Conservation (phyloP, 2,329 filamentous ascomycete species). For the Fusarium clavum region DNA sequence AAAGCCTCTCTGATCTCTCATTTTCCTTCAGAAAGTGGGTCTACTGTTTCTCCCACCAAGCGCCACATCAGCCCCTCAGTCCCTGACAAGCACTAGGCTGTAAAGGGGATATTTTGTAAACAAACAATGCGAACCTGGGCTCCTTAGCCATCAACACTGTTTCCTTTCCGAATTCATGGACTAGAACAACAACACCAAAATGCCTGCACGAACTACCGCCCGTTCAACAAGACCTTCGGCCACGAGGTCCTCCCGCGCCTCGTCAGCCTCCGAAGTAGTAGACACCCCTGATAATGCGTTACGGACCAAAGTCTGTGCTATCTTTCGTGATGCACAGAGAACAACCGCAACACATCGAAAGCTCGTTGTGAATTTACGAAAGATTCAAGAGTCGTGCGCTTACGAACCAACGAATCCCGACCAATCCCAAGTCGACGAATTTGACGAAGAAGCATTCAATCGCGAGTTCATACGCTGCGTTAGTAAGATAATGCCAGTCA, state of each 20-base stretch:
- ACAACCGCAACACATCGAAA: slow-evolving; percentile 93
- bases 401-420: slow-evolving; percentile 69
- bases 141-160: slow-evolving; percentile 13
- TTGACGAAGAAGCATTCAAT: slow-evolving; percentile 89
- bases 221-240: slow-evolving; percentile 61
- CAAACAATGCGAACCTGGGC: slow-evolving; percentile 38
- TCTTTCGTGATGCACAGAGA: slow-evolving; percentile 86
- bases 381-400: slow-evolving; percentile 88
- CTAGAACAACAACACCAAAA: slow-evolving; percentile 44
- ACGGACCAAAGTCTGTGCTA: slow-evolving; percentile 76
- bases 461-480: slow-evolving; percentile 86
- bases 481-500: slow-evolving; percentile 83
- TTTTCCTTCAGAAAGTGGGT: not conserved
- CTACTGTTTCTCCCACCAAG: not conserved
- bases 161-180: slow-evolving; percentile 12
- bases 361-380: slow-evolving; percentile 85
- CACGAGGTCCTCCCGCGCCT: slow-evolving; percentile 60
- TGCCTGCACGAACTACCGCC: slow-evolving; percentile 63
- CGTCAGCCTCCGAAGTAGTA: slow-evolving; percentile 75
- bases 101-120: slow-evolving; percentile 50
- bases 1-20: not conserved
- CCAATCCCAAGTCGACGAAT: slow-evolving; percentile 69
- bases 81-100: slow-evolving; percentile 41
- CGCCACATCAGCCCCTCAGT: slow-evolving; percentile 22
- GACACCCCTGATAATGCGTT: slow-evolving; percentile 78